Percentiles rank a stretch among this genome's conserved stretches.
Evolutionary conservation across 2,329 filamentous ascomycete species (phyloP).

Genomic region (Ceratocystis lukuohia): DNA sequence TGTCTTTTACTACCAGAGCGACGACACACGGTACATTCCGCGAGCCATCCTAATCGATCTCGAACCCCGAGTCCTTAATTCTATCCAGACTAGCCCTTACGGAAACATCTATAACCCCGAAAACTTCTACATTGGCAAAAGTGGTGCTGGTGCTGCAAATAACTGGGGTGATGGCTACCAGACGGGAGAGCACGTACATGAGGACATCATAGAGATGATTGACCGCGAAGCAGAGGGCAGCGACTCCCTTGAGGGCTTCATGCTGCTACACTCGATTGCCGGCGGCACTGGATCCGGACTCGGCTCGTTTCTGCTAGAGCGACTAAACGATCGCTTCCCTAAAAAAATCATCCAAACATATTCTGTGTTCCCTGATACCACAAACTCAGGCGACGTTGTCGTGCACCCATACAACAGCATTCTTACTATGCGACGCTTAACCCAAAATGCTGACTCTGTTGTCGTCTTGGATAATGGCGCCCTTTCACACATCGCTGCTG

Average conservation of each 20-base stretch:
- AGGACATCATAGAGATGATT: slow-evolving; percentile 99
- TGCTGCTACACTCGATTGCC: slow-evolving; percentile 96
- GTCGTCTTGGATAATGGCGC: slow-evolving; percentile 96
- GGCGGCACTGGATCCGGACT: slow-evolving; percentile 94
- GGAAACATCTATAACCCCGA: slow-evolving; percentile 99
- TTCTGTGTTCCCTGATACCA: slow-evolving; percentile 92
- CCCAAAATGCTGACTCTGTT: slow-evolving; percentile 93
- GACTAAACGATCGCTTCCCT: slow-evolving; percentile 91
- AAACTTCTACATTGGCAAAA: slow-evolving; percentile 94
- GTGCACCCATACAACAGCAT: slow-evolving; percentile 98
- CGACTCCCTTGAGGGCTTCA: slow-evolving; percentile 96
- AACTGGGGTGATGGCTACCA: slow-evolving; percentile 98
- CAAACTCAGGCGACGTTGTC: slow-evolving; percentile 75
- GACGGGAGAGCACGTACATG: slow-evolving; percentile 78
- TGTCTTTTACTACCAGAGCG: slow-evolving; percentile 98
- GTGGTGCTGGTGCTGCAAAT: slow-evolving; percentile 86
- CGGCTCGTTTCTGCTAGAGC: slow-evolving; percentile 85
- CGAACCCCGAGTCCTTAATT: slow-evolving; percentile 83
- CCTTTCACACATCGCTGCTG: slow-evolving; percentile 81
- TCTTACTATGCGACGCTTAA: slow-evolving; percentile 76
- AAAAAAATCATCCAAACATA: slow-evolving; percentile 99
- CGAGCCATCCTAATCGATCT: slow-evolving; percentile 90
- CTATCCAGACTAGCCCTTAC: slow-evolving; percentile 86
- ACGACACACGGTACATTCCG: slow-evolving; percentile 96
- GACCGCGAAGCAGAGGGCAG: slow-evolving; percentile 96